Percentiles rank a stretch among this genome's conserved stretches.
Conservation (phyloP, 169 alveolate species). For the Eimeria tenella region DNA sequence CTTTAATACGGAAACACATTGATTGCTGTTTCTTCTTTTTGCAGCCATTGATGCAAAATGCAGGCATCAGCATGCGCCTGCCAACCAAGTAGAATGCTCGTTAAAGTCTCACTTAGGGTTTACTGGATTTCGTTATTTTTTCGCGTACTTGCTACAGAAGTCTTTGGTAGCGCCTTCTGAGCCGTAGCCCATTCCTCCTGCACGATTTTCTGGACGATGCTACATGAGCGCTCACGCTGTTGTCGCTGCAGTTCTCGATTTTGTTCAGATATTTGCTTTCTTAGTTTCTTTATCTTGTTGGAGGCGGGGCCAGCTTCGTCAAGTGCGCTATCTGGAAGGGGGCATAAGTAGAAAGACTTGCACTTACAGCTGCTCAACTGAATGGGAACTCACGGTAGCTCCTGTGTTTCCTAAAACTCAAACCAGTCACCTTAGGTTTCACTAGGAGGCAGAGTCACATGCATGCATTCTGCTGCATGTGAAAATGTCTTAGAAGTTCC, state of each 20-base stretch:
- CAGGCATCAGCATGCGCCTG: too few relatives aligned
- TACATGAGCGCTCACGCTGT: constrained; percentile 44
- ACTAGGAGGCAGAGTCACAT: too few relatives aligned
- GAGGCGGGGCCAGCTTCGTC: constrained; percentile 46
- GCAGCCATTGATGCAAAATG: too few relatives aligned
- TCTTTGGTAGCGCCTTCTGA: neutral
- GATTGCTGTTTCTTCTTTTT: too few relatives aligned
- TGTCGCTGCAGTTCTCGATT: constrained; percentile 41
- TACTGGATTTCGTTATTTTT: neutral
- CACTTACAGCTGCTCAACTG: neutral
- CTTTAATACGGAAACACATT: too few relatives aligned
- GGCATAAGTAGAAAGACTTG: neutral
- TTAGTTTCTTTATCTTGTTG: constrained; percentile 6
- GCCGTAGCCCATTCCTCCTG: constrained; percentile 67
- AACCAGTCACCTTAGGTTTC: too few relatives aligned
- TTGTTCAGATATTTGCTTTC: constrained; percentile 16
- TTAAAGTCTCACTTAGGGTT: neutral
- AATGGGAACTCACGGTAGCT: too few relatives aligned
- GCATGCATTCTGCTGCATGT: too few relatives aligned
- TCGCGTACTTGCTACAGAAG: neutral
- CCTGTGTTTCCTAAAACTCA: too few relatives aligned
- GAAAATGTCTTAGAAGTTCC: too few relatives aligned
- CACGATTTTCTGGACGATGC: constrained; percentile 59
- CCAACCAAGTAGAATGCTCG: neutral
- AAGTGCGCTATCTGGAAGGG: constrained; percentile 25